Evolutionary conservation across 176 grass and related monocot genomes (phyloP).

Genomic region (Bothriochloa decipiens): DNA sequence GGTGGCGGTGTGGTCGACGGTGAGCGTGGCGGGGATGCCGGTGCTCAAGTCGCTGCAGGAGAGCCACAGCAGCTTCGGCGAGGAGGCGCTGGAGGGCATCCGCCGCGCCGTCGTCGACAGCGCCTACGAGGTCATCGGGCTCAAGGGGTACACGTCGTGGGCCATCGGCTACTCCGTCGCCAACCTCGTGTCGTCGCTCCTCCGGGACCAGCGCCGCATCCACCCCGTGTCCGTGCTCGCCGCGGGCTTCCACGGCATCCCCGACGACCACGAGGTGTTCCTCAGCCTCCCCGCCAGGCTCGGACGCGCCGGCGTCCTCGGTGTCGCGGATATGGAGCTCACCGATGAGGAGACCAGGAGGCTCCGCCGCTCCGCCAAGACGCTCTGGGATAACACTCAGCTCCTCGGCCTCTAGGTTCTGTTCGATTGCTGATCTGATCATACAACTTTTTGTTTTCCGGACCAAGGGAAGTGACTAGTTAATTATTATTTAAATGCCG

Average conservation of each 20-base stretch:
- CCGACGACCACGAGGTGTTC: constrained; percentile 59
- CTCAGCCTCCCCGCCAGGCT: constrained; percentile 76
- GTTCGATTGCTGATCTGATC: too few species aligned
- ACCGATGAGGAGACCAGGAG: constrained; percentile 60
- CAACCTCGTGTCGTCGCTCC: constrained; percentile 56
- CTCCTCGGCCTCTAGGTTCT: constrained; percentile 44
- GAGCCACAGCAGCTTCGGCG: constrained; percentile 47
- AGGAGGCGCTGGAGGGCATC: constrained; percentile 55
- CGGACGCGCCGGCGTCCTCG: constrained; percentile 54
- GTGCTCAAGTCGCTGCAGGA: constrained; percentile 57
- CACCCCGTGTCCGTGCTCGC: constrained; percentile 80
- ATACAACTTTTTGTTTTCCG: too few species aligned
- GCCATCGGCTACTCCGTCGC: constrained; percentile 88
- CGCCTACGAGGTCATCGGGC: constrained; percentile 74
- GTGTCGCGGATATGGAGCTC: constrained; percentile 62
- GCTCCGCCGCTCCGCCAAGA: constrained; percentile 58
- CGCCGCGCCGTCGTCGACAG: constrained; percentile 59
- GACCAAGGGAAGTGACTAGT: too few species aligned
- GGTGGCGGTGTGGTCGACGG: constrained; percentile 78
- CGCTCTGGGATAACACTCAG: constrained; percentile 66
- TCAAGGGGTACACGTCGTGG: constrained; percentile 88
- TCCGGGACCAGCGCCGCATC: constrained; percentile 77
- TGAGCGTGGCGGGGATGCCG: constrained; percentile 64
- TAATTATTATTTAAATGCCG: too few species aligned
- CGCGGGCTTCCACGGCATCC: constrained; percentile 64